phyloP scores from a whole-genome alignment of 1,284 basidiomycete genomes.

The Ustilago sp. region DNA sequence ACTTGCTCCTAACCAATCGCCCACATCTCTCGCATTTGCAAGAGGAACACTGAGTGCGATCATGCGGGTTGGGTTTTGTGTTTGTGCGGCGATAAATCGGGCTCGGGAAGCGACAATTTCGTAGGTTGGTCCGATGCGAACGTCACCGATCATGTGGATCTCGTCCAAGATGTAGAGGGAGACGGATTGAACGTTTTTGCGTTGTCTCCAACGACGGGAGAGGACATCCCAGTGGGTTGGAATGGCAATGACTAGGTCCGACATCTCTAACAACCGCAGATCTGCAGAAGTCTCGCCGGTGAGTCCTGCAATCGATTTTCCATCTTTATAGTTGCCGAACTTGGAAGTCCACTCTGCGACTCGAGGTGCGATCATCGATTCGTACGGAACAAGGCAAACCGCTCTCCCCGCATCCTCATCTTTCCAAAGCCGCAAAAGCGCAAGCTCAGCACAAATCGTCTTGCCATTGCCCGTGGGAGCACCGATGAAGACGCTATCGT shows the following conservation, averaged over 20 bases:
- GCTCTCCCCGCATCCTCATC: constrained; percentile 81
- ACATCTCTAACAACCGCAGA: constrained; percentile 81
- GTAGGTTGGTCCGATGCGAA: constrained; percentile 92
- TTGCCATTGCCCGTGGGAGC: constrained; percentile 97
- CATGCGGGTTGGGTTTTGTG: constrained; percentile 87
- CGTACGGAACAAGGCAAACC: constrained; percentile 95
- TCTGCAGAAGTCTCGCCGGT: constrained; percentile 96
- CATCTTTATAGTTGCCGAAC: constrained; percentile 83
- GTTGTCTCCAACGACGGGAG: constrained; percentile 94
- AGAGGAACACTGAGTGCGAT: constrained; percentile 93
- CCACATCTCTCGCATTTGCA: constrained; percentile 94
- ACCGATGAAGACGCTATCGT: constrained; percentile 95
- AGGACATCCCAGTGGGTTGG: constrained; percentile 93
- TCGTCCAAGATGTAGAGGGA: constrained; percentile 95
- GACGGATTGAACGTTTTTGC: constrained; percentile 95
- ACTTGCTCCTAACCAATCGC: constrained; percentile 96
- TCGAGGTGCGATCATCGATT: constrained; percentile 93
- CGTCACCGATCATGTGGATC: constrained; percentile 86
- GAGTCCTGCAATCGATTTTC: constrained; percentile 90
- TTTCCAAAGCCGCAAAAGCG: constrained; percentile 89
- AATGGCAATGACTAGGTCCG: constrained; percentile 88
- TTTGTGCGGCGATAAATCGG: constrained; percentile 95
- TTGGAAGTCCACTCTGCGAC: constrained; percentile 89
- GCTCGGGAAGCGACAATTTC: constrained; percentile 95
- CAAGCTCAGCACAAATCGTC: constrained; percentile 97